phyloP scores from a whole-genome alignment of 1,284 basidiomycete species.

The Blastosporella zonata region DNA sequence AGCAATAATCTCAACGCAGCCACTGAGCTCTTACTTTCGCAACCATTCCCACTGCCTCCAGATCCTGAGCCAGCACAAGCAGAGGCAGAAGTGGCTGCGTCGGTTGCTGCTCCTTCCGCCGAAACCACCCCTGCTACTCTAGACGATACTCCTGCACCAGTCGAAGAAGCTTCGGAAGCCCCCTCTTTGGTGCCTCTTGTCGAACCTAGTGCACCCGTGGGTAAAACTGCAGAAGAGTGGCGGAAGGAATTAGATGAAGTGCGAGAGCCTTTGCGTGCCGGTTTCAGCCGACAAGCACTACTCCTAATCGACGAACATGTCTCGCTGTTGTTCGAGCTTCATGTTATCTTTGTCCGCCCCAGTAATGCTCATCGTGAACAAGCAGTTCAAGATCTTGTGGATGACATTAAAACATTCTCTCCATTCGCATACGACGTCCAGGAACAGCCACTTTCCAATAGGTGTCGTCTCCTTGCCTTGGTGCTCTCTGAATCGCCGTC shows the following conservation, averaged over 20 bases:
- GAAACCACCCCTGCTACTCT: not conserved
- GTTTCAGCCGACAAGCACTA: constrained; percentile 70
- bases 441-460: constrained; percentile 74
- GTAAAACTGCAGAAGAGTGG: constrained; percentile 61
- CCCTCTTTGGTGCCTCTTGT: constrained; percentile 12
- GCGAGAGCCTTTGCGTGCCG: constrained; percentile 64
- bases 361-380: constrained; percentile 57
- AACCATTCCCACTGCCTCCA: constrained; percentile 76
- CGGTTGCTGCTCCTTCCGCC: not conserved
- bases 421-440: constrained; percentile 61
- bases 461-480: constrained; percentile 84
- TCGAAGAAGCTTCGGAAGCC: constrained; percentile 4
- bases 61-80: constrained; percentile 42
- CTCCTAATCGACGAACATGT: constrained; percentile 84
- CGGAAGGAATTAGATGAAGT: constrained; percentile 61
- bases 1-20: constrained; percentile 90
- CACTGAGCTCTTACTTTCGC: constrained; percentile 82
- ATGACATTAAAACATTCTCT: constrained; percentile 71
- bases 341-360: constrained; percentile 72
- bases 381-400: constrained; percentile 63
- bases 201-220: constrained; percentile 20
- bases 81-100: not conserved
- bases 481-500: constrained; percentile 74
- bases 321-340: constrained; percentile 87
- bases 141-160: not conserved